Percentiles rank a stretch among this genome's conserved stretches.
Evolutionary conservation across 371 early-diverging fungal genomes (phyloP).

Genomic region (Actinomortierella ambigua): DNA sequence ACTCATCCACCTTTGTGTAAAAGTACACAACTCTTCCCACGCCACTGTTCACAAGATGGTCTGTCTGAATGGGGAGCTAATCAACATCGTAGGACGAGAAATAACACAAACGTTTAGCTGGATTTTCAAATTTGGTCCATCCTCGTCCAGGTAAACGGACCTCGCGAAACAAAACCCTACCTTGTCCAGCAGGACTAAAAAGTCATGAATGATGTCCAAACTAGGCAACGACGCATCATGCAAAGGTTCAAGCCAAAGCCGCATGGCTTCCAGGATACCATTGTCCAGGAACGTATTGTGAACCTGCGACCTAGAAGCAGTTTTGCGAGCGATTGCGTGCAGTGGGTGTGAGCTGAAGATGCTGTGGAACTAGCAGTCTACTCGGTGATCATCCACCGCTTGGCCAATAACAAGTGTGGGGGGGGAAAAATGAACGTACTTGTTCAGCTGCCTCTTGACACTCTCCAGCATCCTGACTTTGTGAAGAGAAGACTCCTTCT

Average conservation of each 20-base stretch:
- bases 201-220: conserved; percentile 86
- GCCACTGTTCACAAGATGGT: conserved; percentile 87
- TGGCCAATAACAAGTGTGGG: too few relatives aligned
- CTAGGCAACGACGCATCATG: conserved; percentile 95
- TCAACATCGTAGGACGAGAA: conserved; percentile 54
- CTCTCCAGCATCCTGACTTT: conserved; percentile 84
- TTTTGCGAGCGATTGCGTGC: not conserved
- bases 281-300: conserved; percentile 84
- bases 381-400: too few relatives aligned
- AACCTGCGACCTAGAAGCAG: conserved; percentile 52
- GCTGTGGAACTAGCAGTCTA: too few relatives aligned
- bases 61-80: conserved; percentile 81
- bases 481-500: conserved; percentile 77
- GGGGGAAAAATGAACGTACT: too few relatives aligned
- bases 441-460: conserved; percentile 71
- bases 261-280: conserved; percentile 86
- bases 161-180: conserved; percentile 36
- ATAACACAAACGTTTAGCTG: conserved; percentile 86
- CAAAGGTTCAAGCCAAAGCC: conserved; percentile 96
- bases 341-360: conserved; percentile 10
- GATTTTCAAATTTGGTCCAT: conserved; percentile 89
- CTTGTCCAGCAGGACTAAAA: conserved; percentile 79
- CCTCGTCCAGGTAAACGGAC: conserved; percentile 85
- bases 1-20: conserved; percentile 86
- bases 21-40: conserved; percentile 93